A percentile compares a stretch with the other conserved stretches of the same genome.
phyloP scores from a whole-genome alignment of 495 filamentous ascomycete genomes.

The Beverwykella pulmonaria region DNA sequence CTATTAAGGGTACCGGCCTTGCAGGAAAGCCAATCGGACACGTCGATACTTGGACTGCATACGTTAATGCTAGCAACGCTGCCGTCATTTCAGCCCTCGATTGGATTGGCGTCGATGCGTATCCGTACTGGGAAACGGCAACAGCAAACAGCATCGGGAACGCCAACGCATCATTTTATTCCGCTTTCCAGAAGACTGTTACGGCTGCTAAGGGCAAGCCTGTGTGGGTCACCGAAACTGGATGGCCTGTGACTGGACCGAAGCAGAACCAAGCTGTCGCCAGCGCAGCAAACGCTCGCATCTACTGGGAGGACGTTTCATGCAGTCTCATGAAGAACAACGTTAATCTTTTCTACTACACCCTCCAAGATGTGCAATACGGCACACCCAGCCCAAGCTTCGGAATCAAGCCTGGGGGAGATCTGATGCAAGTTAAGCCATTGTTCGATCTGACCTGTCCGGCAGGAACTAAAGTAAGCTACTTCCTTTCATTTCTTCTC shows the following conservation, averaged over 20 bases:
- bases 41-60: conserved; percentile 91
- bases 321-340: conserved; percentile 68
- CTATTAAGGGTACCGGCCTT: conserved; percentile 62
- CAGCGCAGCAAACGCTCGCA: conserved; percentile 68
- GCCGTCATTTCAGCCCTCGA: conserved; percentile 70
- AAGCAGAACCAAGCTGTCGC: conserved; percentile 64
- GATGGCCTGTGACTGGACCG: conserved; percentile 75
- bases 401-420: conserved; percentile 57
- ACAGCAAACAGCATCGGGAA: conserved; percentile 65
- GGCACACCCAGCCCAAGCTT: conserved; percentile 68
- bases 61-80: conserved; percentile 72
- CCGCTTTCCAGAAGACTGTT: conserved; percentile 61
- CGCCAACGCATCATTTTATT: conserved; percentile 64
- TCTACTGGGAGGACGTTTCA: conserved; percentile 77
- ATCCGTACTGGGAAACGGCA: conserved; percentile 66
- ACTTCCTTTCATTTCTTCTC: conserved; percentile 5
- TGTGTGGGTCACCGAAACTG: conserved; percentile 90
- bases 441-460: conserved; percentile 44
- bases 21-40: conserved; percentile 68
- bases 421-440: conserved; percentile 48
- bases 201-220: conserved; percentile 63
- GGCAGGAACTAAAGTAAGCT: conserved; percentile 6
- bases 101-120: conserved; percentile 75
- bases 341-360: conserved; percentile 76
- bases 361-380: conserved; percentile 65